A percentile compares a stretch with the other conserved stretches of the same genome.
Conservation (phyloP, 495 filamentous ascomycete genomes). For the Rostrohypoxylon terebratum region DNA sequence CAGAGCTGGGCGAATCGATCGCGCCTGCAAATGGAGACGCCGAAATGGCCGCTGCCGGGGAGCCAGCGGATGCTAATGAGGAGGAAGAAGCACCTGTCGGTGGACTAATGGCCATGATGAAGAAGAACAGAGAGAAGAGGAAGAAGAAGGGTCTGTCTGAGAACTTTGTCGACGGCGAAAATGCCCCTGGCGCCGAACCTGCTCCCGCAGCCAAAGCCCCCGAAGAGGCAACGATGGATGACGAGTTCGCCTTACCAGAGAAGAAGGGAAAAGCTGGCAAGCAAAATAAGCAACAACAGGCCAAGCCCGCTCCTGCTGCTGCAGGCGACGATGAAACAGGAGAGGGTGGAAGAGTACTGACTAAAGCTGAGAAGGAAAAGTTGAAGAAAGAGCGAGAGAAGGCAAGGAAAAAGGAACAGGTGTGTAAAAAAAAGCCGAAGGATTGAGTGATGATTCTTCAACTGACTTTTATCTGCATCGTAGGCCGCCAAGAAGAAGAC, state of each 20-base stretch:
- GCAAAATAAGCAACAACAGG: constrained; percentile 73
- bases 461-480: constrained; percentile 32
- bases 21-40: constrained; percentile 62
- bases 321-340: constrained; percentile 69
- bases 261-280: constrained; percentile 97
- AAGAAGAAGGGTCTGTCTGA: constrained; percentile 89
- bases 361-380: constrained; percentile 96
- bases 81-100: constrained; percentile 64
- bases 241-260: constrained; percentile 84
- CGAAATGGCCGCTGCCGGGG: constrained; percentile 52
- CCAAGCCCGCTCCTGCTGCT: constrained; percentile 56
- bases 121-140: constrained; percentile 91
- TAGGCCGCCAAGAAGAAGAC: constrained; percentile 79
- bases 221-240: constrained; percentile 86
- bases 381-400: constrained; percentile 96
- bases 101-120: constrained; percentile 85
- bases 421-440: constrained; percentile 50
- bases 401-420: constrained; percentile 92
- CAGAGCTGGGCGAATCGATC: constrained; percentile 86
- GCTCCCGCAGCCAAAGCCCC: constrained; percentile 74
- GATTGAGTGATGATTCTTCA: not conserved
- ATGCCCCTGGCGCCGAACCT: constrained; percentile 62
- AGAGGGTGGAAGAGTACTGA: constrained; percentile 75
- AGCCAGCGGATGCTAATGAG: constrained; percentile 62
- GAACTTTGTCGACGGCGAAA: constrained; percentile 80